phyloP scores from a whole-genome alignment of 257 asterid genomes.

The Gentiana dahurica region DNA sequence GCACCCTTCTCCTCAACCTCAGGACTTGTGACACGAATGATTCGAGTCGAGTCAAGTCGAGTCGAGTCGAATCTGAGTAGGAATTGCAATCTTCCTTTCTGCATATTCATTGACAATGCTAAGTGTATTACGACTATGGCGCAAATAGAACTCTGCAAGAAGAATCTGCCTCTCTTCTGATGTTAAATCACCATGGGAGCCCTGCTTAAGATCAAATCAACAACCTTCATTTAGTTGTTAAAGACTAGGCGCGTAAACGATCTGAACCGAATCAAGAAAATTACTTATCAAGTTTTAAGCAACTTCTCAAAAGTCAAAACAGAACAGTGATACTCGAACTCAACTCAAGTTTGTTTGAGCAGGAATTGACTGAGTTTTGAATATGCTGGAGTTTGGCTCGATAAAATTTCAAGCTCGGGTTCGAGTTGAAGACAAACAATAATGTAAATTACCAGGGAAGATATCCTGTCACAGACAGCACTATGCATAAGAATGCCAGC shows the following conservation, averaged over 20 bases:
- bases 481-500: conserved; percentile 97
- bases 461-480: conserved; percentile 69
- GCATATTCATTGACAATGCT: conserved; percentile 59
- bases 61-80: background rate
- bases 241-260: no score
- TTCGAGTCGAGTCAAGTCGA: no score
- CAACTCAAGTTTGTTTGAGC: no score
- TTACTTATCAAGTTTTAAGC: background rate
- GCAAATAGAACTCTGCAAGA: conserved; percentile 84
- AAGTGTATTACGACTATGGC: conserved; percentile 55
- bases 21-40: no score
- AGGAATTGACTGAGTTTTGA: background rate
- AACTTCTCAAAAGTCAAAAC: background rate
- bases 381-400: background rate
- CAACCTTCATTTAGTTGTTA: background rate
- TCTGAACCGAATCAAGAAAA: no score
- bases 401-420: background rate
- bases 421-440: no score
- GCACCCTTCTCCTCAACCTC: no score
- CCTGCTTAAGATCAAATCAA: conserved; percentile 32
- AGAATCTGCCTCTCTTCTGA: conserved; percentile 55
- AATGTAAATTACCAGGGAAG: conserved; percentile 44
- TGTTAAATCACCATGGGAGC: conserved; percentile 82
- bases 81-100: conserved; percentile 33
- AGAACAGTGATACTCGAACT: background rate